Conservation (phyloP, 2,329 filamentous ascomycete genomes). For the Clarireedia sp. region DNA sequence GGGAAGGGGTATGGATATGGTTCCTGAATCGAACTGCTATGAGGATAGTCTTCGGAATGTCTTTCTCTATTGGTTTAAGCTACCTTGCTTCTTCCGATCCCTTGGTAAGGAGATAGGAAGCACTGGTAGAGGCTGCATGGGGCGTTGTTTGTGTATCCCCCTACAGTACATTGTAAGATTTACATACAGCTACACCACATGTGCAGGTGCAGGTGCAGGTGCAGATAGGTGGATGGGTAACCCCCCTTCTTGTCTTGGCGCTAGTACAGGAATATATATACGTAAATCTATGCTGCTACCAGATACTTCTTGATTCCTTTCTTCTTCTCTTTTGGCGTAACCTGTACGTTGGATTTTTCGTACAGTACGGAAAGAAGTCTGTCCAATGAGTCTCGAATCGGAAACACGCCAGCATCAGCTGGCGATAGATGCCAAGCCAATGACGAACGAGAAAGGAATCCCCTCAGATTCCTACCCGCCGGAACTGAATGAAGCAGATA, state of each 20-base stretch:
- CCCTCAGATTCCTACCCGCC: constrained; percentile 3
- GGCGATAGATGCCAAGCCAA: constrained; percentile 9
- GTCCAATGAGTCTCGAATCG: neutral
- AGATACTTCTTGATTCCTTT: too few relatives aligned
- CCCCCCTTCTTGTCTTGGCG: too few relatives aligned
- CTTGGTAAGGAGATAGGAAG: neutral
- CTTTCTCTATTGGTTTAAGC: neutral
- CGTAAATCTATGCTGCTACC: too few relatives aligned
- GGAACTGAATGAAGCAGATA: constrained; percentile 16
- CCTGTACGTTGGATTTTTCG: too few relatives aligned
- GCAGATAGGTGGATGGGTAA: too few relatives aligned
- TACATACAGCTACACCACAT: neutral
- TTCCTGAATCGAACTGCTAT: neutral
- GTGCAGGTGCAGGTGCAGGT: too few relatives aligned
- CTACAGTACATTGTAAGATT: neutral
- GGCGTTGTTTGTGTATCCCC: neutral
- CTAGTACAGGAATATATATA: too few relatives aligned
- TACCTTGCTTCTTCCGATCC: neutral
- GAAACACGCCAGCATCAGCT: neutral
- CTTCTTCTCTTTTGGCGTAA: too few relatives aligned
- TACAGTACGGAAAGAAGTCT: too few relatives aligned
- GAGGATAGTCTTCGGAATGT: neutral
- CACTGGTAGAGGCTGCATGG: too few relatives aligned
- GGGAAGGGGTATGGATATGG: neutral
- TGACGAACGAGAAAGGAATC: neutral